Conservation (phyloP, 1,284 basidiomycete species). For the Malassezia arunalokei region DNA sequence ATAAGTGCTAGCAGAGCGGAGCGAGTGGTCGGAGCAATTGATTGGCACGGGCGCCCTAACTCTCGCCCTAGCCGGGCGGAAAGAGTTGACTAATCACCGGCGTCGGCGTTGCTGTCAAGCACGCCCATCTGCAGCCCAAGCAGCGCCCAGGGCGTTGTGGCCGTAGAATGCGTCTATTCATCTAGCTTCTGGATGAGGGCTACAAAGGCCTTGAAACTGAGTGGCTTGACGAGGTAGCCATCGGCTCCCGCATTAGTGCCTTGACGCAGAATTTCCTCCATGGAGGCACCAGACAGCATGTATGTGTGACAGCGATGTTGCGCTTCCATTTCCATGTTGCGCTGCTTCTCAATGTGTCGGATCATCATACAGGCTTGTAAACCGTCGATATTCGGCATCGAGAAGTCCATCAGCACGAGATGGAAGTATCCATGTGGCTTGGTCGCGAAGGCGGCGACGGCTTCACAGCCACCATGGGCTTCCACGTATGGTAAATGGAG, state of each 20-base stretch:
- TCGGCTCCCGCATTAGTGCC: slow-evolving; percentile 88
- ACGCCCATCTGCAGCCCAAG: no score
- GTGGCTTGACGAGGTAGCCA: slow-evolving; percentile 61
- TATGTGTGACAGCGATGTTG: background rate
- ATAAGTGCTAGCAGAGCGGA: no score
- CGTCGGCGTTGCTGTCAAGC: no score
- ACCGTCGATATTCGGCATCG: slow-evolving; percentile 37
- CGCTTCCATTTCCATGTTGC: background rate
- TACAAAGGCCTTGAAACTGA: slow-evolving; percentile 19
- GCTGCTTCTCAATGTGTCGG: slow-evolving; percentile 17
- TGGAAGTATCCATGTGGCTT: slow-evolving; percentile 14
- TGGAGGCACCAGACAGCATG: slow-evolving; percentile 72
- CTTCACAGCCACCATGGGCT: slow-evolving; percentile 28
- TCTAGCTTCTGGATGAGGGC: background rate
- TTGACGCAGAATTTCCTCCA: slow-evolving; percentile 74
- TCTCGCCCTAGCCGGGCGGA: no score
- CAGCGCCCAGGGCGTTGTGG: no score
- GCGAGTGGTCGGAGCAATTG: no score
- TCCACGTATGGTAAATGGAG: slow-evolving; percentile 22
- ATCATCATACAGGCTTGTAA: slow-evolving; percentile 28
- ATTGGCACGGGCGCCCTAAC: no score
- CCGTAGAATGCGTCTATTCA: no score
- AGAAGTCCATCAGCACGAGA: slow-evolving; percentile 37
- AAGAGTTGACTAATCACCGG: no score
- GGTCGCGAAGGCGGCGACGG: slow-evolving; percentile 20